These are phyloP conservation scores for Candida jianshihensis DNA, from an alignment of 805 yeast genomes.

Conservation along the genomic window DNA sequence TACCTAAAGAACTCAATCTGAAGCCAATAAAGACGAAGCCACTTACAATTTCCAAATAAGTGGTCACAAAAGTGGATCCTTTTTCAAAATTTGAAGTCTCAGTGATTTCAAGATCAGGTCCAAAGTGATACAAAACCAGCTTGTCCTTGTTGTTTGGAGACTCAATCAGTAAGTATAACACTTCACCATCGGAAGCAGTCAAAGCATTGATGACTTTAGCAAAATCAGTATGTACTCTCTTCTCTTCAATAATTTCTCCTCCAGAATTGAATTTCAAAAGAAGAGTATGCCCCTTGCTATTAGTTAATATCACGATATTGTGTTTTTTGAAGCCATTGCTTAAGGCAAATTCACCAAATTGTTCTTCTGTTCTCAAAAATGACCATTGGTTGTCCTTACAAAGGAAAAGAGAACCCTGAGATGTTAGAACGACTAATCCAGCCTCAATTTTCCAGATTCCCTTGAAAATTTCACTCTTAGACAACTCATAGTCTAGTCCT, in stretches of 20 bases:
- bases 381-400: conserved; percentile 23
- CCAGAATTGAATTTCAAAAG: conserved; percentile 33
- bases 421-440: conserved; percentile 49
- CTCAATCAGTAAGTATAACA: conserved; percentile 42
- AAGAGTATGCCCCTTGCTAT: conserved; percentile 36
- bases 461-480: conserved; percentile 51
- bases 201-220: conserved; percentile 47
- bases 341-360: conserved; percentile 33
- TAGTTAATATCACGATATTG: conserved; percentile 28
- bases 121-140: conserved; percentile 36
- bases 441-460: conserved; percentile 44
- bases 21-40: conserved; percentile 57
- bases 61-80: conserved; percentile 47
- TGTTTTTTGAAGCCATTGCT: conserved; percentile 34
- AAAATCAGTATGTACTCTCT: conserved; percentile 21
- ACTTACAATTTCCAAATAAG: conserved; percentile 43
- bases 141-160: conserved; percentile 62
- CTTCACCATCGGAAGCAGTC: conserved; percentile 21
- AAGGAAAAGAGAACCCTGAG: conserved; percentile 46
- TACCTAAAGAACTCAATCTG: conserved; percentile 57
- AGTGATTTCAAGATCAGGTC: conserved; percentile 22
- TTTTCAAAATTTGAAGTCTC: conserved; percentile 25
- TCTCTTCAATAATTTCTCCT: conserved; percentile 25
- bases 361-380: conserved; percentile 15
- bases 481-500: conserved; percentile 19